phyloP scores from a whole-genome alignment of 2,329 filamentous ascomycete species.

The Colletotrichum lindemuthianum region DNA sequence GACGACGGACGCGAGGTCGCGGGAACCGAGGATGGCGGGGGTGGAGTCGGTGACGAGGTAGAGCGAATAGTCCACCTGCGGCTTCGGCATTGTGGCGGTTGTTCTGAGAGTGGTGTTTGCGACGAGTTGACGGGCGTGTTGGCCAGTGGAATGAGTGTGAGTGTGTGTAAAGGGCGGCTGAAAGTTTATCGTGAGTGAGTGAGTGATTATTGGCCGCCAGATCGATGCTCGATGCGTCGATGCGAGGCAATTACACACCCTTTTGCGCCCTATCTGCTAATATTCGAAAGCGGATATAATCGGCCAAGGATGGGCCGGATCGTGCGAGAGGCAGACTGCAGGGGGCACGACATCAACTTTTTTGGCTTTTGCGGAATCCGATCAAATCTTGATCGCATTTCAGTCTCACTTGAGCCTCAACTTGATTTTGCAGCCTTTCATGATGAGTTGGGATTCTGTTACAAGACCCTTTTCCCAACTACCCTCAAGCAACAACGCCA shows the following conservation, averaged over 20 bases:
- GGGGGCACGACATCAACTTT: slow-evolving; percentile 23
- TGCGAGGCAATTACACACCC: neutral
- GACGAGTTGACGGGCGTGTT: neutral
- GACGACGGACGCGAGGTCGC: slow-evolving; percentile 78
- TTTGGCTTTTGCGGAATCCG: neutral
- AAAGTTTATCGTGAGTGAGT: neutral
- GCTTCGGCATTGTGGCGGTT: slow-evolving; percentile 43
- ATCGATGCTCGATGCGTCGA: neutral
- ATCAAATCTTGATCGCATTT: neutral
- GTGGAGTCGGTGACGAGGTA: slow-evolving; percentile 96
- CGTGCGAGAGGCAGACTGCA: slow-evolving; percentile 12
- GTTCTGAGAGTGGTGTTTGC: neutral
- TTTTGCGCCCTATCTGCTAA: neutral
- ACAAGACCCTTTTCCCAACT: too few relatives aligned
- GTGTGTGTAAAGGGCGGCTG: neutral
- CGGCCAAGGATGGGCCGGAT: slow-evolving; percentile 25
- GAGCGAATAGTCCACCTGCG: slow-evolving; percentile 77
- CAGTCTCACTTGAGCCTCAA: too few relatives aligned
- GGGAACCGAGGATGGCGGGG: slow-evolving; percentile 79
- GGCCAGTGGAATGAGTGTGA: neutral
- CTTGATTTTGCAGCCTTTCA: too few relatives aligned
- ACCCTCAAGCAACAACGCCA: too few relatives aligned
- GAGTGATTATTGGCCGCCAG: neutral
- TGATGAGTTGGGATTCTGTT: too few relatives aligned
- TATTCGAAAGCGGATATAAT: slow-evolving; percentile 26